Conservation (phyloP, 2,329 filamentous ascomycete genomes). For the Grosmannia penicillata region DNA sequence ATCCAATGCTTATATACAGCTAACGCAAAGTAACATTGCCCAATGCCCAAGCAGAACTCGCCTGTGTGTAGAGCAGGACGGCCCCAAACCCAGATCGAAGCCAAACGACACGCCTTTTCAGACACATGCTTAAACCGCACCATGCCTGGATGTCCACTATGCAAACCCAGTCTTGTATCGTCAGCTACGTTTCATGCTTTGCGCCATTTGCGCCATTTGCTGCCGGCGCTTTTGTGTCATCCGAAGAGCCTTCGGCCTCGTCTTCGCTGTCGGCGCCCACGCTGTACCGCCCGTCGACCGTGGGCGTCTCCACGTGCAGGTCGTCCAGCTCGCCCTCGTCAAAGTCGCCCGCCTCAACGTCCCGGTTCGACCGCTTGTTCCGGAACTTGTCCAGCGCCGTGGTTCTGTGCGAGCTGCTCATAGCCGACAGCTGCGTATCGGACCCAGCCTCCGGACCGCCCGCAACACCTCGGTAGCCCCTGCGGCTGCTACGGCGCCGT, state of each 20-base stretch:
- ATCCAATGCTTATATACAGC: too few species aligned
- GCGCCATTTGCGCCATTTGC: too few species aligned
- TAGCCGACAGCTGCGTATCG: constrained; percentile 8
- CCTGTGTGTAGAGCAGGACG: too few species aligned
- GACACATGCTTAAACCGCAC: too few species aligned
- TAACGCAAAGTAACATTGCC: too few species aligned
- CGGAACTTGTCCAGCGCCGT: constrained; percentile 31
- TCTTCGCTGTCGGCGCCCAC: constrained; percentile 44
- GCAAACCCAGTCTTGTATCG: too few species aligned
- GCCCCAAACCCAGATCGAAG: too few species aligned
- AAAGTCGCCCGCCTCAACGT: constrained; percentile 50
- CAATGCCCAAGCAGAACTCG: too few species aligned
- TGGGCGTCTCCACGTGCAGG: constrained; percentile 36
- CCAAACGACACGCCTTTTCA: too few species aligned
- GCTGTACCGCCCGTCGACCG: constrained; percentile 35
- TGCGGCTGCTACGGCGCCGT: constrained; percentile 31
- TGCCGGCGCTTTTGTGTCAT: too few species aligned
- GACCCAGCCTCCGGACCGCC: constrained; percentile 20
- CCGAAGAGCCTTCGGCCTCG: constrained; percentile 17
- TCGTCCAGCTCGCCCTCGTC: constrained; percentile 52
- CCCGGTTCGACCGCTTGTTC: constrained; percentile 26
- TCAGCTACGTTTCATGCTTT: too few species aligned
- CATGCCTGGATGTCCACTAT: too few species aligned
- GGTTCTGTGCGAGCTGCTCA: constrained; percentile 12
- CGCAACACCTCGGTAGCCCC: constrained; percentile 37